Evolutionary conservation across 2,329 filamentous ascomycete species (phyloP), one percentile per base, ranked within the genome.

Genomic region (Pyrenophora seminiperda): DNA sequence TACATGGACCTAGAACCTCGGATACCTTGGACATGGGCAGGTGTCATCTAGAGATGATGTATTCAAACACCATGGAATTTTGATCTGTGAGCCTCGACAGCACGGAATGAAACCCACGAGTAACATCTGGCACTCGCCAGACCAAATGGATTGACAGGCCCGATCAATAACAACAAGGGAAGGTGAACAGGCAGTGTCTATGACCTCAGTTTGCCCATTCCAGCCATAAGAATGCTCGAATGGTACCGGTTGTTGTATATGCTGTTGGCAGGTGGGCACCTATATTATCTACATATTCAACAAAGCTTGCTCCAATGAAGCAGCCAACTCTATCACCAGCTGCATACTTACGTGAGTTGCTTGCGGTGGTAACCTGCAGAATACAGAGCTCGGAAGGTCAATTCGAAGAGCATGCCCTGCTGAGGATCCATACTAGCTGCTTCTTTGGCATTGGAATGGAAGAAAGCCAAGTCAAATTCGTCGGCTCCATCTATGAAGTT

Each of bases 121-220:
- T 61, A 7, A 67, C 62, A 13, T 47, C 4, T 40, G 47, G 39
- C 64, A 64, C 42, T 73, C 70, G 1, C 68, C 67, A 9, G 38
- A 41, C n/a, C 47, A 43, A 7, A 75, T 40, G 2, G 65, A 61
- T 13, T 51, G 41, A 44, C 66, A 70, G 2, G 68, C 70, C 17
- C 50, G 41, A 43, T 73, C 58, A 7, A 73, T 57, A 6, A 70
- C 67, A 2, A 71, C 66, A 3, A 61, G 29, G 2, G 56, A 68
- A 17, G 69, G 61, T 3, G 70, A 72, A 48, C 72, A 74, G 4
- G 72, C 71, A 4, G 72, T 73, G 37, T 75, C 72, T 37, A 72
- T 48, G 2, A 58, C 65, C 17, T 70, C 45, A 15, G 58, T 46
- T 4, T 58, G 62, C 7, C 66, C 69, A 15, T 47, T 52, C 49